Conservation (phyloP, 192 early-diverging fungal species). For the Backusella liffmaniae region DNA sequence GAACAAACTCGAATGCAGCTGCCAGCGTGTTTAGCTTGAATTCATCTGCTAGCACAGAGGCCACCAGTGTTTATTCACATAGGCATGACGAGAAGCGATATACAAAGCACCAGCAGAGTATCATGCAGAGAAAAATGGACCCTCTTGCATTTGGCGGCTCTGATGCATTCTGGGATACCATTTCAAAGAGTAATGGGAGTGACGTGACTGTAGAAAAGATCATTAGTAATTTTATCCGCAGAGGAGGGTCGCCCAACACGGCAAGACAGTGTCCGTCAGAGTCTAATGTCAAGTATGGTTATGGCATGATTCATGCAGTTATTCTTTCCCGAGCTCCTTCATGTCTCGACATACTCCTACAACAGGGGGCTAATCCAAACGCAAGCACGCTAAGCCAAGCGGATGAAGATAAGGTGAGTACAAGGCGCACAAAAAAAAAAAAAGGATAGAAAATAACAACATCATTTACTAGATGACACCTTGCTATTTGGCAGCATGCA, state of each 20-base stretch:
- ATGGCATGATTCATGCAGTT: constrained; percentile 35
- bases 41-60: constrained; percentile 3
- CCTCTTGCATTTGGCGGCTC: constrained; percentile 32
- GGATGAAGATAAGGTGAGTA: constrained; percentile 34
- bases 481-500: constrained; percentile 33
- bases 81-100: background rate
- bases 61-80: constrained; percentile 10
- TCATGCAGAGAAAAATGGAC: constrained; percentile 25
- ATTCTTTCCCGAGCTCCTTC: constrained; percentile 22
- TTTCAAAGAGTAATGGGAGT: constrained; percentile 25
- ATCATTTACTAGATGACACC: constrained; percentile 20
- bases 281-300: constrained; percentile 29
- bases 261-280: constrained; percentile 31
- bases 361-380: constrained; percentile 39
- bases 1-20: constrained; percentile 9
- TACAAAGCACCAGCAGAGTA: background rate
- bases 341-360: constrained; percentile 26
- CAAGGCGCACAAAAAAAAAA: background rate
- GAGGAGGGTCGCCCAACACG: constrained; percentile 37
- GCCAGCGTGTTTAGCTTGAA: constrained; percentile 12
- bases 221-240: constrained; percentile 36
- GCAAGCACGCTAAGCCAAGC: constrained; percentile 17
- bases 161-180: constrained; percentile 38
- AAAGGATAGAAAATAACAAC: background rate
- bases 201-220: constrained; percentile 34